Evolutionary conservation across 257 asterid species (phyloP).

Genomic region (Solanum arcanum): DNA sequence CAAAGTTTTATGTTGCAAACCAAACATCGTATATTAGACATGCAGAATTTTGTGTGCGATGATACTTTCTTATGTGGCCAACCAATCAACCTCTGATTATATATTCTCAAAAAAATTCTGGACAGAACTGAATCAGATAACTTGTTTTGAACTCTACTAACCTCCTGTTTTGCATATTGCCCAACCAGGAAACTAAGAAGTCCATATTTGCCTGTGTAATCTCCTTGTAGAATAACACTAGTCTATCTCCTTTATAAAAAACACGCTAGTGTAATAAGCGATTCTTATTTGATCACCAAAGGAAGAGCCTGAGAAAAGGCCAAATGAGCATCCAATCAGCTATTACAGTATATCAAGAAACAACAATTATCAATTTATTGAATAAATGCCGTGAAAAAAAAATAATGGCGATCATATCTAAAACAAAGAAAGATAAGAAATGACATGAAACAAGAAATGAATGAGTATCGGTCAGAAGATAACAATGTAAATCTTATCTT

Average conservation of each 20-base stretch:
- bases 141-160: background rate
- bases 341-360: background rate
- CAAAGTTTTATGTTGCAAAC: background rate
- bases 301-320: background rate
- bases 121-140: background rate
- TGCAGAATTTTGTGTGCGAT: background rate
- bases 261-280: background rate
- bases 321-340: background rate
- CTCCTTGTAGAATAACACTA: background rate
- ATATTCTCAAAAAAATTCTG: background rate
- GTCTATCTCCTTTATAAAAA: background rate
- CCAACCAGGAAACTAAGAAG: background rate
- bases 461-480: background rate
- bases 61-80: background rate
- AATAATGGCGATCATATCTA: background rate
- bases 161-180: background rate
- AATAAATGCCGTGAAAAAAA: background rate
- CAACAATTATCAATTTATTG: background rate
- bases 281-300: background rate
- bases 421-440: background rate
- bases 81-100: background rate
- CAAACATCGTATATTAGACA: background rate
- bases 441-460: background rate
- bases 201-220: background rate
- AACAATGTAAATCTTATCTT: background rate